Conservation (phyloP, 306 rosid genomes). For the Citrullus amarus region DNA sequence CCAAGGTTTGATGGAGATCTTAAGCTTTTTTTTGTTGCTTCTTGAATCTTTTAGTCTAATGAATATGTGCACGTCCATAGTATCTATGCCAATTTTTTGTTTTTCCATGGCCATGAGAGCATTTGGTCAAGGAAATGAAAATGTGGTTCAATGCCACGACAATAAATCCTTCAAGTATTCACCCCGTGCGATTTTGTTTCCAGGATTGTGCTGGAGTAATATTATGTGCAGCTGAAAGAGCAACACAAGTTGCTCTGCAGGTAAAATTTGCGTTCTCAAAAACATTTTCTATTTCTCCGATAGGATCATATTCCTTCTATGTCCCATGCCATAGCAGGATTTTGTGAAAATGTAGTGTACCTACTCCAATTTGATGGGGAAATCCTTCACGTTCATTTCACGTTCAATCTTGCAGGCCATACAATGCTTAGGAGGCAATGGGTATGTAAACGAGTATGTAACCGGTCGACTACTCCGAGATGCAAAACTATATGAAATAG, state of each 20-base stretch:
- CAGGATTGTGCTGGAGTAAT: conserved; percentile 98
- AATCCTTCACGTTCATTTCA: not conserved
- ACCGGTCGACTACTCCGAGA: conserved; percentile 86
- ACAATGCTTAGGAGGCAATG: conserved; percentile 90
- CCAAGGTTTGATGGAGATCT: conserved; percentile 42
- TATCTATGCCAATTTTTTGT: not conserved
- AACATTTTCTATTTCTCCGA: not conserved
- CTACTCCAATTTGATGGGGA: not conserved
- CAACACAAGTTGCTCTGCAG: conserved; percentile 83
- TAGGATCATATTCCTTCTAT: not conserved
- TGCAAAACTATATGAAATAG: conserved; percentile 77
- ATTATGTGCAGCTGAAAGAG: conserved; percentile 83
- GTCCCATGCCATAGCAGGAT: not conserved
- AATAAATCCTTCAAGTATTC: not conserved
- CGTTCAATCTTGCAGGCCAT: conserved; percentile 45
- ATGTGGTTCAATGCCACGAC: not conserved
- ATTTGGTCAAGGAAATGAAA: not conserved
- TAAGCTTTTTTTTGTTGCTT: not conserved
- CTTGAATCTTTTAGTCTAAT: not conserved
- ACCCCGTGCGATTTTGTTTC: conserved; percentile 14
- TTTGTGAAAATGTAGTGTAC: not conserved
- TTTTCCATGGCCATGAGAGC: not conserved
- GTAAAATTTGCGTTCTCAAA: not conserved
- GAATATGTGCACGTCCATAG: not conserved
- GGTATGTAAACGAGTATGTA: conserved; percentile 83